Conservation (phyloP, 2,329 filamentous ascomycete species). For the Neofusicoccum umdonicola region DNA sequence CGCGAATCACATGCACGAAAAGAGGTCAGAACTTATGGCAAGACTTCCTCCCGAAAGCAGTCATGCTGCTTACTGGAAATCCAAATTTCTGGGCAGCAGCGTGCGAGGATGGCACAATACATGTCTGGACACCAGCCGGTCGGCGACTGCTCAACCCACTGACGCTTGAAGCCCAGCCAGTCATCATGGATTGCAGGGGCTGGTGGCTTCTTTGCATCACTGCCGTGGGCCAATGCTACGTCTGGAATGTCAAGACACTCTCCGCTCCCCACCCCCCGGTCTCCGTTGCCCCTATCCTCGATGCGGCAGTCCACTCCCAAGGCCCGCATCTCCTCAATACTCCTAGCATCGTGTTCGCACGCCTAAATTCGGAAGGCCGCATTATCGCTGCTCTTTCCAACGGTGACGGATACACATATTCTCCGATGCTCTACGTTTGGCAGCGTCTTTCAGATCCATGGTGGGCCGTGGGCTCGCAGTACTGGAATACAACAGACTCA, state of each 20-base stretch:
- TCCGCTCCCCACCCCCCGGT: constrained; percentile 85
- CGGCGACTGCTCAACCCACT: constrained; percentile 81
- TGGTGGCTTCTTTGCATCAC: constrained; percentile 90
- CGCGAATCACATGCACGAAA: constrained; percentile 77
- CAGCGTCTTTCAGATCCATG: constrained; percentile 93
- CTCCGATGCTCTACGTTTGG: constrained; percentile 82
- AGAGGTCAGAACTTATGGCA: constrained; percentile 84
- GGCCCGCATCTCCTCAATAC: constrained; percentile 74
- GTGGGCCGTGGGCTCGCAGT: constrained; percentile 98
- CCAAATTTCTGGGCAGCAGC: constrained; percentile 88
- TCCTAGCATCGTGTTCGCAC: constrained; percentile 85
- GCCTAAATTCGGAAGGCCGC: constrained; percentile 82
- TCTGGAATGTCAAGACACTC: constrained; percentile 87
- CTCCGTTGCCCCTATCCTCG: constrained; percentile 82
- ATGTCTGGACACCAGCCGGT: constrained; percentile 90
- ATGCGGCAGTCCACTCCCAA: constrained; percentile 77
- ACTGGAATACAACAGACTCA: constrained; percentile 97
- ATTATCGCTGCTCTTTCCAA: constrained; percentile 90
- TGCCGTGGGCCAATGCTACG: constrained; percentile 81
- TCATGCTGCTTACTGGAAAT: constrained; percentile 88
- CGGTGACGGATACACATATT: constrained; percentile 91
- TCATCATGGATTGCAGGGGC: constrained; percentile 86
- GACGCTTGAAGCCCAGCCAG: constrained; percentile 85
- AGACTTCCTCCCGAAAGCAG: constrained; percentile 82
- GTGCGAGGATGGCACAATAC: constrained; percentile 87